phyloP scores from a whole-genome alignment of 805 yeast genomes.

The Yarrowia deformans region DNA sequence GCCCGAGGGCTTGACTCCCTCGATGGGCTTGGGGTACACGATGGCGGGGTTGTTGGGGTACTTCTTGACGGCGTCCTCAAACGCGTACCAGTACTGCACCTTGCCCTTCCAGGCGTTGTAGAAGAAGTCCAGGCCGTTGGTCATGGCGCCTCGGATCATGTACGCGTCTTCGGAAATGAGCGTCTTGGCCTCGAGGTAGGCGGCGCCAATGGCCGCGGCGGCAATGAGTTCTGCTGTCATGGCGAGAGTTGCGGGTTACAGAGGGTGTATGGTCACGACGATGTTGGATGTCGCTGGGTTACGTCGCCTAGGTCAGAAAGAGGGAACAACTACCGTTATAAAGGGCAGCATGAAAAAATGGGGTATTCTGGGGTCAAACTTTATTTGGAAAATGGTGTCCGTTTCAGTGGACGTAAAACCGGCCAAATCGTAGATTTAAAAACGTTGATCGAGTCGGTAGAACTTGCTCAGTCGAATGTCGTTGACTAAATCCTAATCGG shows the following conservation, averaged over 20 bases:
- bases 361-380: conserved; percentile 27
- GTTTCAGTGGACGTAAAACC: too few relatives aligned
- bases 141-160: conserved; percentile 56
- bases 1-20: conserved; percentile 51
- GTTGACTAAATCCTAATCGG: too few relatives aligned
- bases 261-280: not conserved
- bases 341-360: conserved; percentile 31
- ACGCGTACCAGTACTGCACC: conserved; percentile 71
- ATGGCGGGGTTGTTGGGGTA: conserved; percentile 65
- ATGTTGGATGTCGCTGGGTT: not conserved
- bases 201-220: conserved; percentile 49
- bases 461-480: too few relatives aligned
- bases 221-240: conserved; percentile 41
- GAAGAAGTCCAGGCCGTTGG: conserved; percentile 55
- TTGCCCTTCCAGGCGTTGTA: conserved; percentile 51
- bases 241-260: not conserved
- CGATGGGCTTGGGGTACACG: conserved; percentile 59
- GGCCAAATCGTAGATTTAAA: too few relatives aligned
- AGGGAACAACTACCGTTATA: conserved; percentile 3
- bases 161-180: conserved; percentile 62
- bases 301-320: not conserved
- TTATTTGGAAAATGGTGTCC: not conserved
- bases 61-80: conserved; percentile 62
- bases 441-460: too few relatives aligned
- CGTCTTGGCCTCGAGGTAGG: conserved; percentile 58